Conservation (phyloP, 2,329 filamentous ascomycete species). For the Ramularia endophylla region DNA sequence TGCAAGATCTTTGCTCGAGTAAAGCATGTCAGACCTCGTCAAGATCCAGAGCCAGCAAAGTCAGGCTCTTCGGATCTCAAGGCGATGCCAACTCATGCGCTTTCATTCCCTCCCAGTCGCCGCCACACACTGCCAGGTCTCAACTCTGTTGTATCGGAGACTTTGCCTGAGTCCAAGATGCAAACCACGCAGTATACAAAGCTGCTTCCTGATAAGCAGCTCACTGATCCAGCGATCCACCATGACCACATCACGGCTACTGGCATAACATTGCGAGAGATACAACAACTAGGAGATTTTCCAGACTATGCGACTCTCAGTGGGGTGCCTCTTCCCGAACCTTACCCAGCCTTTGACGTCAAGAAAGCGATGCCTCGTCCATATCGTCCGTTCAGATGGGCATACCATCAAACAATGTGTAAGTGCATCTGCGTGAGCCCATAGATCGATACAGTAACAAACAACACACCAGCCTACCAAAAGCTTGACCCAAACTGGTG, state of each 20-base stretch:
- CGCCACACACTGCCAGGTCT: constrained; percentile 39
- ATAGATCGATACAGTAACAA: constrained; percentile 7
- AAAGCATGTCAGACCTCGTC: too few species aligned
- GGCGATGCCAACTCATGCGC: constrained; percentile 36
- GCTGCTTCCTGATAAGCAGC: constrained; percentile 18
- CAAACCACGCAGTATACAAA: constrained; percentile 22
- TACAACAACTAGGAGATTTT: constrained; percentile 66
- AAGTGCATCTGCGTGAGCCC: constrained; percentile 32
- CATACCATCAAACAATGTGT: constrained; percentile 91
- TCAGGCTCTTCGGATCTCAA: too few species aligned
- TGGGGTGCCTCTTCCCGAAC: constrained; percentile 63
- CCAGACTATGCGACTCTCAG: constrained; percentile 71
- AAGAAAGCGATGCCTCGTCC: constrained; percentile 63
- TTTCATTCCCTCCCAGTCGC: constrained; percentile 49
- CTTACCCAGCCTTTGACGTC: constrained; percentile 62
- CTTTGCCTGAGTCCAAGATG: constrained; percentile 21
- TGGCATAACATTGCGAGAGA: constrained; percentile 64
- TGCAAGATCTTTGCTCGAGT: too few species aligned
- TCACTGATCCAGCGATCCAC: constrained; percentile 16
- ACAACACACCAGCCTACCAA: constrained; percentile 53
- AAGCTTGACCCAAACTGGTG: constrained; percentile 81
- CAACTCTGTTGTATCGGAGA: too few species aligned
- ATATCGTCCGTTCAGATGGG: constrained; percentile 76
- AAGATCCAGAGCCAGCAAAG: too few species aligned
- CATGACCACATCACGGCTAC: constrained; percentile 47